Evolutionary conservation across 768 basidiomycete genomes (phyloP).

Genomic region (Tricholoma flavovirens): DNA sequence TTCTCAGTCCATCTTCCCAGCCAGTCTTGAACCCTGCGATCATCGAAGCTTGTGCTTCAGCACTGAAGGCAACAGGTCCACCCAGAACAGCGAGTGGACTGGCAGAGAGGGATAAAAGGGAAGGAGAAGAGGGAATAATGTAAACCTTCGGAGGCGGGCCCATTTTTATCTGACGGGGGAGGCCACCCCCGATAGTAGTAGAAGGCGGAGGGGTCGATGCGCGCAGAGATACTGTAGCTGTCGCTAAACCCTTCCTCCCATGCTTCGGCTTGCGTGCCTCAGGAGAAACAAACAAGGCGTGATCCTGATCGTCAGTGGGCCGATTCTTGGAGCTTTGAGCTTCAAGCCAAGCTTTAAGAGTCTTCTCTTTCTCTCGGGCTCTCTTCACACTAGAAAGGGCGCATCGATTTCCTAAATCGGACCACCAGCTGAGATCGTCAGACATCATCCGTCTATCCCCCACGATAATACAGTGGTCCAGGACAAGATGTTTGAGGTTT

Average conservation of each 20-base stretch:
- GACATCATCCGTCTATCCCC: conserved; percentile 35
- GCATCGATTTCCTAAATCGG: conserved; percentile 52
- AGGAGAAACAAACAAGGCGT: conserved; percentile 4
- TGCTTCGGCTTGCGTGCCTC: conserved; percentile 22
- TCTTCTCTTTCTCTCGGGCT: conserved; percentile 64
- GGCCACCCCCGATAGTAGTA: conserved; percentile 3
- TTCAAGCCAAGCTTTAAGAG: conserved; percentile 48
- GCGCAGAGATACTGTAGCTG: conserved; percentile 59
- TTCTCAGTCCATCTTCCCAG: conserved; percentile 55
- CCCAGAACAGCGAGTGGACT: conserved; percentile 24
- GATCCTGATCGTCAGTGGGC: conserved; percentile 6
- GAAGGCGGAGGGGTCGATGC: conserved; percentile 17
- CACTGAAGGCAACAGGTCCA: conserved; percentile 22
- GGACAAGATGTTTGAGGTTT: conserved; percentile 54
- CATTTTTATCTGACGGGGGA: conserved; percentile 4
- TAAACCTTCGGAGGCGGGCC: conserved; percentile 36
- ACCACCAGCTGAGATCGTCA: conserved; percentile 36
- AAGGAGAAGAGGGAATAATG: conserved; percentile 50
- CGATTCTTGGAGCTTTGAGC: conserved; percentile 1
- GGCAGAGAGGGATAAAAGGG: conserved; percentile 40
- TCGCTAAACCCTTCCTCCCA: conserved; percentile 60
- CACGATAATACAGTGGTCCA: conserved; percentile 61
- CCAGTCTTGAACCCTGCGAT: conserved; percentile 52
- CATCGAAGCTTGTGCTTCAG: conserved; percentile 20
- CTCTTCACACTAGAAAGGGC: conserved; percentile 56